A percentile compares a stretch with the other conserved stretches of the same genome.
These are phyloP conservation scores for Parastagonospora nodorum DNA, from an alignment of 2,329 filamentous ascomycete genomes.

Conservation along the genomic window DNA sequence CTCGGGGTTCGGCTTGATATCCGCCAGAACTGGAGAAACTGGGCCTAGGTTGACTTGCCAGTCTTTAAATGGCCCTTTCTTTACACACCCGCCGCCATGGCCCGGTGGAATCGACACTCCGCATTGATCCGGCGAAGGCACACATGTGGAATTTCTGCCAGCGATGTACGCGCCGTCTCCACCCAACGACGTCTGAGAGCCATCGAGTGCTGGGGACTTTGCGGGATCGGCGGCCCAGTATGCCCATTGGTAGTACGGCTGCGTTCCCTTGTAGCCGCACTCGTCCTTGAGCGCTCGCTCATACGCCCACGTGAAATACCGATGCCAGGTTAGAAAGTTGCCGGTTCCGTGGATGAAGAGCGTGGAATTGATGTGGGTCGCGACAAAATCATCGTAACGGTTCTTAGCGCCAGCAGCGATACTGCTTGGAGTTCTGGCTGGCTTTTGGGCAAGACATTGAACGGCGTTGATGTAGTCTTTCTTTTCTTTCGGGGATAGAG, in stretches of 20 bases:
- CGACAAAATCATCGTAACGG: conserved; percentile 19
- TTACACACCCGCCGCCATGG: conserved; percentile 62
- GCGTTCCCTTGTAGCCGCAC: conserved; percentile 50
- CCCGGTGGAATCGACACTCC: conserved; percentile 53
- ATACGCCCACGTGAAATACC: conserved; percentile 50
- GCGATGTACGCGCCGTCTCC: conserved; percentile 52
- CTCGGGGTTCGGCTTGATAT: conserved; percentile 37
- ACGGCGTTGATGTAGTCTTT: conserved; percentile 39
- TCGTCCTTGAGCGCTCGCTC: conserved; percentile 50
- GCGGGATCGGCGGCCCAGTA: conserved; percentile 51
- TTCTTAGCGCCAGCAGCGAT: conserved; percentile 33
- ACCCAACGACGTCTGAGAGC: conserved; percentile 53
- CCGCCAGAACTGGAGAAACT: conserved; percentile 45
- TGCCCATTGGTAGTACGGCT: conserved; percentile 60
- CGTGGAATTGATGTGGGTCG: conserved; percentile 15
- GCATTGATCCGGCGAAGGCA: conserved; percentile 27
- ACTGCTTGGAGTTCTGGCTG: conserved; percentile 26
- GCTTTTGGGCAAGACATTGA: conserved; percentile 32
- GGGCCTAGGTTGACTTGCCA: conserved; percentile 55
- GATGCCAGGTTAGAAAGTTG: conserved; percentile 49
- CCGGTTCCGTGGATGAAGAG: conserved; percentile 35
- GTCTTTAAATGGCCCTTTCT: conserved; percentile 58
- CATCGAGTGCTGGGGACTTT: conserved; percentile 61
- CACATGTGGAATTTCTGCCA: conserved; percentile 35
- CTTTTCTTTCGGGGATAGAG: conserved; percentile 6